Conservation (phyloP, 2,329 filamentous ascomycete genomes). For the Aphanocladium album region DNA sequence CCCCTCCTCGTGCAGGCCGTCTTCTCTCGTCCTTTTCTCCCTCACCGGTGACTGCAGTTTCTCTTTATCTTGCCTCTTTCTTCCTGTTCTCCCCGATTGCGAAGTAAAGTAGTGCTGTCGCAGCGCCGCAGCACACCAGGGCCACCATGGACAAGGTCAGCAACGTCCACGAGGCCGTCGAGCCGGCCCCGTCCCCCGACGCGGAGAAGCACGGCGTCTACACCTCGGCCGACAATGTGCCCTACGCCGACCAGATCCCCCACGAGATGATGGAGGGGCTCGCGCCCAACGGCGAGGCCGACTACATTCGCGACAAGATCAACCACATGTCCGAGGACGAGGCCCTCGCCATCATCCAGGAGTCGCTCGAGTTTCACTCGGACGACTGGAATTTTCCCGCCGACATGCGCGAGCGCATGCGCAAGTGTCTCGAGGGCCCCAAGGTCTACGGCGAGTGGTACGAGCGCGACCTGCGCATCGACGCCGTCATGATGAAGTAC, state of each 20-base stretch:
- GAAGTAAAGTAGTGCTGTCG: no score
- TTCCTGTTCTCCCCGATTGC: no score
- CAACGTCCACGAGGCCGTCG: constrained; percentile 7
- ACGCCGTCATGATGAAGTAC: constrained; percentile 35
- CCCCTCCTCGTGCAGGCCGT: not conserved
- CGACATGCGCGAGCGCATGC: constrained; percentile 38
- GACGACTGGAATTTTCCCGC: constrained; percentile 42
- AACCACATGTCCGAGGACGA: constrained; percentile 39
- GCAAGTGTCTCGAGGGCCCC: constrained; percentile 30
- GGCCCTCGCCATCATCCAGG: constrained; percentile 33
- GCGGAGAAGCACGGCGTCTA: constrained; percentile 4
- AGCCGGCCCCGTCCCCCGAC: not conserved
- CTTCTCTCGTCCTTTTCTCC: not conserved
- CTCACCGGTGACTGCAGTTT: not conserved
- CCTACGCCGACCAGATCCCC: constrained; percentile 32
- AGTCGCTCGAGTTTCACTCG: constrained; percentile 33
- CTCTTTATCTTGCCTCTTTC: not conserved
- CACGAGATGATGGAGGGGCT: constrained; percentile 35
- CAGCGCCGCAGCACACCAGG: no score
- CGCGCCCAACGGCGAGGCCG: constrained; percentile 38
- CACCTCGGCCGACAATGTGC: not conserved
- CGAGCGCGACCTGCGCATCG: constrained; percentile 35
- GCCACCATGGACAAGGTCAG: constrained; percentile 1
- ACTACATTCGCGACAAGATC: constrained; percentile 37
- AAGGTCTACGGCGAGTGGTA: constrained; percentile 37